These are phyloP conservation scores for Gastrolobium bilobum DNA, from an alignment of 306 rosid species.

Conservation along the genomic window DNA sequence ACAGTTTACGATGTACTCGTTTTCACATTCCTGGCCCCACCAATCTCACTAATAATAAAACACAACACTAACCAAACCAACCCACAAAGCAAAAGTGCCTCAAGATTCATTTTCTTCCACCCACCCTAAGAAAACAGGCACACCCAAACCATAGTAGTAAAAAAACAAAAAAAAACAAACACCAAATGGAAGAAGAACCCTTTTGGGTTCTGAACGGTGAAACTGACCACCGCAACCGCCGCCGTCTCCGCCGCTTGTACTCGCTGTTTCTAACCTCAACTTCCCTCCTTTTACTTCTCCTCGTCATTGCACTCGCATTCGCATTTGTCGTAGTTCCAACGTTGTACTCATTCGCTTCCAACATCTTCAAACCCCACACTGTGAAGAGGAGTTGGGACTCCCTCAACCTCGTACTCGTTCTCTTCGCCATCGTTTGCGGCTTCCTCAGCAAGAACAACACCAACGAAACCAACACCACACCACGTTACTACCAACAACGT, in stretches of 20 bases:
- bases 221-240: conserved; percentile 29
- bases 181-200: conserved; percentile 63
- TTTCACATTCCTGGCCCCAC: background rate
- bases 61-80: conserved; percentile 20
- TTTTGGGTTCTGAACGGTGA: conserved; percentile 64
- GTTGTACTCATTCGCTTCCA: conserved; percentile 62
- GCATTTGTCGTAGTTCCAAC: conserved; percentile 63
- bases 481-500: conserved; percentile 23
- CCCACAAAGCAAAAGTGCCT: conserved; percentile 10
- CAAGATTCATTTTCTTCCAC: background rate
- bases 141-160: conserved; percentile 16
- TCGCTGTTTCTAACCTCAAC: conserved; percentile 65
- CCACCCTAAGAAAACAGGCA: background rate
- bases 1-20: background rate
- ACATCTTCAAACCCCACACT: conserved; percentile 65
- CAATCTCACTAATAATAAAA: conserved; percentile 23
- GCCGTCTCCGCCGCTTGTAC: conserved; percentile 65
- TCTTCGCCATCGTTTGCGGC: conserved; percentile 89
- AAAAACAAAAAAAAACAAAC: background rate
- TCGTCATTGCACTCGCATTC: conserved; percentile 54
- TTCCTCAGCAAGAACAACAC: conserved; percentile 69
- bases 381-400: conserved; percentile 83
- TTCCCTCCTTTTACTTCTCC: conserved; percentile 53
- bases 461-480: conserved; percentile 18
- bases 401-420: conserved; percentile 78